Evolutionary conservation across 108 stramenopile species (phyloP).

Genomic region (Pseudonitzschia delicatissima): DNA sequence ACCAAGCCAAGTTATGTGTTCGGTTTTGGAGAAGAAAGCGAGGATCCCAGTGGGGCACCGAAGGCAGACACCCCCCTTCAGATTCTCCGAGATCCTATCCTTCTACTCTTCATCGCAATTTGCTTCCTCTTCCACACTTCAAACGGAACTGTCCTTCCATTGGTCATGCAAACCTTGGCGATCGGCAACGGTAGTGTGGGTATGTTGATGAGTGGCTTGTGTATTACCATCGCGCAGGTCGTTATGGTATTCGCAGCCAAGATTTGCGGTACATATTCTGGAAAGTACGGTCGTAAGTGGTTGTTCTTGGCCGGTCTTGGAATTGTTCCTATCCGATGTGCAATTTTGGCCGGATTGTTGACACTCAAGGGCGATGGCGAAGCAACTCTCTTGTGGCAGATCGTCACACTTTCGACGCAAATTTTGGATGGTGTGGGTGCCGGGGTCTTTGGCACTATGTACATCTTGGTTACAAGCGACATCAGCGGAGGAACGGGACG

Average conservation of each 20-base stretch:
- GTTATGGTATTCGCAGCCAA: slow-evolving; percentile 83
- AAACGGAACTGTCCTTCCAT: slow-evolving; percentile 82
- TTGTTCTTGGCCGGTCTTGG: slow-evolving; percentile 80
- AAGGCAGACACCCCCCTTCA: slow-evolving; percentile 69
- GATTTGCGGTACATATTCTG: slow-evolving; percentile 79
- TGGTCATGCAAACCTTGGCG: slow-evolving; percentile 87
- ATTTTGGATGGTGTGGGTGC: slow-evolving; percentile 88
- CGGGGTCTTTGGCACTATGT: slow-evolving; percentile 88
- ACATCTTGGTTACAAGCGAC: slow-evolving; percentile 87
- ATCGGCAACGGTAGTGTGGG: slow-evolving; percentile 73
- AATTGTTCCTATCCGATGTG: slow-evolving; percentile 76
- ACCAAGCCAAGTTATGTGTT: slow-evolving; percentile 60
- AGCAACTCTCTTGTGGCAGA: slow-evolving; percentile 42
- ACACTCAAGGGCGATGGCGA: slow-evolving; percentile 40
- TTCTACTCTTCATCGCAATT: slow-evolving; percentile 70
- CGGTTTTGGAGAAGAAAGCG: slow-evolving; percentile 36
- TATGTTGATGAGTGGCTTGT: slow-evolving; percentile 80
- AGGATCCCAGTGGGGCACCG: slow-evolving; percentile 6
- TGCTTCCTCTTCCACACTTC: slow-evolving; percentile 83
- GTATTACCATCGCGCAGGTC: slow-evolving; percentile 81
- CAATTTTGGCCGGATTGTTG: slow-evolving; percentile 58
- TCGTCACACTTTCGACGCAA: slow-evolving; percentile 81
- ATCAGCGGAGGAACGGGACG: slow-evolving; percentile 83
- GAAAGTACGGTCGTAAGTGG: slow-evolving; percentile 73
- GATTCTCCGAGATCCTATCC: slow-evolving; percentile 70